A percentile compares a stretch with the other conserved stretches of the same genome.
phyloP scores from a whole-genome alignment of 305 asterid genomes.

The Fraxinus latifolia region DNA sequence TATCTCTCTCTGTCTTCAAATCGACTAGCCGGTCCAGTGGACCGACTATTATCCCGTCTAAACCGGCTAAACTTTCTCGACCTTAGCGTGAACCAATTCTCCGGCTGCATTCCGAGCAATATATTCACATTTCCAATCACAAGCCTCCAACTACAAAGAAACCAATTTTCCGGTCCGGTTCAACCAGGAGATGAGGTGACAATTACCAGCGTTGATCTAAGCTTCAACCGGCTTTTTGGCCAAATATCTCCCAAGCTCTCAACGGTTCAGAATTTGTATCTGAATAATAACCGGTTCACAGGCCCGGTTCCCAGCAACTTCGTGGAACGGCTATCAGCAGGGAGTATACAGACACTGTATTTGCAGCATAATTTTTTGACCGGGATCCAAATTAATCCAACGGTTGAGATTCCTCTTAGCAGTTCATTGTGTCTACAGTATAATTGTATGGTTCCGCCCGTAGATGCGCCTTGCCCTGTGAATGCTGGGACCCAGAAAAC shows the following conservation, averaged over 20 bases:
- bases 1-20: constrained; percentile 83
- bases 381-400: constrained; percentile 72
- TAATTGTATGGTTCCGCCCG: constrained; percentile 84
- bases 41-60: constrained; percentile 38
- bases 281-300: constrained; percentile 82
- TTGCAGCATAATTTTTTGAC: constrained; percentile 80
- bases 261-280: constrained; percentile 63
- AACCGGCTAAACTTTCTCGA: constrained; percentile 63
- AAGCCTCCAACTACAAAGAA: constrained; percentile 74
- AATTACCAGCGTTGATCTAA: constrained; percentile 72
- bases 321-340: constrained; percentile 69
- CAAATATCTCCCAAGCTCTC: constrained; percentile 61
- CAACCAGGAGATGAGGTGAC: constrained; percentile 45
- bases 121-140: constrained; percentile 59
- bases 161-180: constrained; percentile 63
- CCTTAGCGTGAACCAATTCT: constrained; percentile 67
- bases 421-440: constrained; percentile 81
- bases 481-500: constrained; percentile 82
- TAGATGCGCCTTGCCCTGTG: constrained; percentile 78
- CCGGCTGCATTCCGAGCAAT: constrained; percentile 55
- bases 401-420: constrained; percentile 70
- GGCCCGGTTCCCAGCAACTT: constrained; percentile 67
- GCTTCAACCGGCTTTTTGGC: constrained; percentile 68
- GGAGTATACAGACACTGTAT: constrained; percentile 54
- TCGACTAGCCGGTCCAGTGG: constrained; percentile 65